These are phyloP conservation scores for Fraxinus anomala DNA, from an alignment of 257 asterid species.

Conservation along the genomic window DNA sequence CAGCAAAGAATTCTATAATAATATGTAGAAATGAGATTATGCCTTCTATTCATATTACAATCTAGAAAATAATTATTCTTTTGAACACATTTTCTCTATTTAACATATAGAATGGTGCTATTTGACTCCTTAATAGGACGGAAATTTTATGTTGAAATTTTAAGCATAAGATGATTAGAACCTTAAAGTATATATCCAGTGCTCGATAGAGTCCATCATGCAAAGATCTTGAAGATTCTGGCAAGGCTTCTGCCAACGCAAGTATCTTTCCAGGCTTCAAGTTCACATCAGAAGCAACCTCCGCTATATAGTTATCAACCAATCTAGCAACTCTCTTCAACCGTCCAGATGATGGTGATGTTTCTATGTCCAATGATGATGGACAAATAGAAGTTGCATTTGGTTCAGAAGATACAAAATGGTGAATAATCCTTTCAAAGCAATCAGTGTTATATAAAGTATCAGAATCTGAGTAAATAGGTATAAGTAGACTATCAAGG, in stretches of 20 bases:
- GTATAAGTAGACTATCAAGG: constrained; percentile 73
- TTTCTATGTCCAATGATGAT: constrained; percentile 50
- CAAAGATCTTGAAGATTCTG: constrained; percentile 82
- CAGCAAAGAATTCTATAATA: no score
- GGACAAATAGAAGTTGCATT: constrained; percentile 44
- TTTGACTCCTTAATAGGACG: no score
- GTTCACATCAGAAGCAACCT: constrained; percentile 91
- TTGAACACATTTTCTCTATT: no score
- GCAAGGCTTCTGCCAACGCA: constrained; percentile 73
- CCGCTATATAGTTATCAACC: constrained; percentile 82
- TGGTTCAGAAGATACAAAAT: constrained; percentile 65
- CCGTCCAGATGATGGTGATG: constrained; percentile 61
- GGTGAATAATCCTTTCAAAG: constrained; percentile 68
- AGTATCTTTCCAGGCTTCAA: constrained; percentile 77
- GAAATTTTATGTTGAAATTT: no score
- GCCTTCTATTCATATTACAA: no score
- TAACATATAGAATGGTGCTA: no score
- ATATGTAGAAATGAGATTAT: no score
- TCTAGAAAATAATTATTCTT: no score
- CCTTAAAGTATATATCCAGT: constrained; percentile 84
- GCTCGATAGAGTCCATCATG: constrained; percentile 96
- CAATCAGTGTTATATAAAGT: constrained; percentile 77
- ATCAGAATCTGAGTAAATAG: constrained; percentile 85
- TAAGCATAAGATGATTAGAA: constrained; percentile 24
- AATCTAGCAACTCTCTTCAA: constrained; percentile 74